Percentiles rank a stretch among this genome's conserved stretches.
These are phyloP conservation scores for Phytophthora quininea DNA, from an alignment of 352 stramenopile species.

Conservation along the genomic window DNA sequence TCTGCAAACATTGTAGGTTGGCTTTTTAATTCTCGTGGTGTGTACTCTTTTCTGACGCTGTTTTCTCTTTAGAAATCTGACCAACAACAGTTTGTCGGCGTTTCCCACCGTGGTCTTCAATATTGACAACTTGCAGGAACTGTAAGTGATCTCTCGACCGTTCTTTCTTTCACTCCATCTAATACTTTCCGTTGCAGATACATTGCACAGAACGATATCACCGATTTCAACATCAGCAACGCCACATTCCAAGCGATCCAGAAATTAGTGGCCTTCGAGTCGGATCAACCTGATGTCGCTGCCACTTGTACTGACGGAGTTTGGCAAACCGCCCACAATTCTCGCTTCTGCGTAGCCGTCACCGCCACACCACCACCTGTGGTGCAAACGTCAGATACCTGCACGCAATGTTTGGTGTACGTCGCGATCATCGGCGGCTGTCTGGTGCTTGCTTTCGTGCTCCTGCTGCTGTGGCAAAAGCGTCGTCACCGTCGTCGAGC, in stretches of 20 bases:
- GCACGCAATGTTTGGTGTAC: conserved; percentile 18
- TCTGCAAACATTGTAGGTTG: conserved; percentile 35
- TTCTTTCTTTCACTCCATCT: neutral
- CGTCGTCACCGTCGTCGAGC: conserved; percentile 6
- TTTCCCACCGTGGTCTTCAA: conserved; percentile 44
- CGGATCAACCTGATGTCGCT: conserved; percentile 22
- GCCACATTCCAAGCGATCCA: conserved; percentile 35
- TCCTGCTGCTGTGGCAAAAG: conserved; percentile 29
- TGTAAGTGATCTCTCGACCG: conserved; percentile 22
- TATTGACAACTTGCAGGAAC: conserved; percentile 30
- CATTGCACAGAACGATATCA: conserved; percentile 38
- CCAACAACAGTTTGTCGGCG: conserved; percentile 36
- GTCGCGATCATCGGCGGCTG: conserved; percentile 26
- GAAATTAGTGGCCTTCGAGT: conserved; percentile 29
- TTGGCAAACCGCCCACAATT: conserved; percentile 39
- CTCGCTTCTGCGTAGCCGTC: conserved; percentile 36
- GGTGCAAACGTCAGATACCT: neutral
- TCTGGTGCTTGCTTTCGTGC: conserved; percentile 27
- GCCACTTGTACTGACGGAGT: conserved; percentile 27
- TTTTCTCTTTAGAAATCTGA: conserved; percentile 32
- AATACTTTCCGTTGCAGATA: conserved; percentile 24
- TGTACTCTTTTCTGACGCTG: neutral
- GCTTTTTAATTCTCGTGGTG: neutral
- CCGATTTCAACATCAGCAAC: conserved; percentile 45
- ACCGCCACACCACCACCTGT: neutral